Evolutionary conservation across 345 rosid species (phyloP).

Genomic region (Kandelia obovata): DNA sequence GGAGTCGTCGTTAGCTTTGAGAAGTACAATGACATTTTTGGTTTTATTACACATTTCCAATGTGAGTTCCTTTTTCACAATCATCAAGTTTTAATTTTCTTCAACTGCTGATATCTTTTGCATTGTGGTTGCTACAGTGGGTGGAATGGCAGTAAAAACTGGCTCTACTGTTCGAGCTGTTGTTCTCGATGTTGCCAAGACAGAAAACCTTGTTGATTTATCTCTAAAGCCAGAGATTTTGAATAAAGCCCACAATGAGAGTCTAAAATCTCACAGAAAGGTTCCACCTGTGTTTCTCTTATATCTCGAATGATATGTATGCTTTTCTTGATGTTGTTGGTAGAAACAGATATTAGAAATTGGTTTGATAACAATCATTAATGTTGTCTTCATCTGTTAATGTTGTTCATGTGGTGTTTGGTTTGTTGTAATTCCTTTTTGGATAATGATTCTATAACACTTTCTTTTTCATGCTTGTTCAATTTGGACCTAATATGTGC

Average conservation of each 20-base stretch:
- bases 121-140: conserved; percentile 46
- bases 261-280: conserved; percentile 49
- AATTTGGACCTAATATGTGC: conserved; percentile 14
- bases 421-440: background rate
- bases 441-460: background rate
- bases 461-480: conserved; percentile 6
- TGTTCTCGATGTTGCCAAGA: conserved; percentile 80
- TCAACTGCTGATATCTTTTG: conserved; percentile 8
- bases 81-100: conserved; percentile 2
- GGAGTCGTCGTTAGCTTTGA: conserved; percentile 81
- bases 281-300: conserved; percentile 23
- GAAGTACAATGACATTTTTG: conserved; percentile 54
- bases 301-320: conserved; percentile 6
- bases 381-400: background rate
- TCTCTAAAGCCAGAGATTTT: conserved; percentile 73
- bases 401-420: background rate
- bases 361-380: background rate
- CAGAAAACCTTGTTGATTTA: conserved; percentile 79
- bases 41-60: conserved; percentile 77
- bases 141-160: conserved; percentile 44
- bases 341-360: background rate
- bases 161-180: conserved; percentile 68
- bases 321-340: conserved; percentile 5
- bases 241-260: conserved; percentile 37
- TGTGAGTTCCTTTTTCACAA: conserved; percentile 42